These are phyloP conservation scores for Globisporangium recalcitrans DNA, from an alignment of 352 stramenopile genomes.

Conservation along the genomic window DNA sequence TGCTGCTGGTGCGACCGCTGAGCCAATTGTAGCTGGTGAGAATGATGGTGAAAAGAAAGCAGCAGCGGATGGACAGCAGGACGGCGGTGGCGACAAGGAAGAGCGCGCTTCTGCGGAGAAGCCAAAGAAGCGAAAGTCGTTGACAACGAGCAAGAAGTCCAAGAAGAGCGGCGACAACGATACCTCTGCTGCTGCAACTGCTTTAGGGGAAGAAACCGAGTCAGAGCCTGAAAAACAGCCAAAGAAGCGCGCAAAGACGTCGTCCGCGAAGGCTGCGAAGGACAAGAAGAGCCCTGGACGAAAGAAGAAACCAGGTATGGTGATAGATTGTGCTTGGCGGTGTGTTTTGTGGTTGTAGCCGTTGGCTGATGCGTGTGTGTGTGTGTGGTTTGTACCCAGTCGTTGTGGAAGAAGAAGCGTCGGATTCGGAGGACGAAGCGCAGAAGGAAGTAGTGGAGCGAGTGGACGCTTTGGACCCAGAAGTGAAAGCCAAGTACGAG, in stretches of 20 bases:
- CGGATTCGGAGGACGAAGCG: conserved; percentile 36
- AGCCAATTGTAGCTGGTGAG: neutral
- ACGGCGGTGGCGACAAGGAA: neutral
- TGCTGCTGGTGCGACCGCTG: neutral
- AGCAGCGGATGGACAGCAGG: neutral
- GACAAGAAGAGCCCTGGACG: conserved; percentile 30
- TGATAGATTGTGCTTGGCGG: neutral
- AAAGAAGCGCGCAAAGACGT: conserved; percentile 37
- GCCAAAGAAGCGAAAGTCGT: conserved; percentile 16
- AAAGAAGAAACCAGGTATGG: conserved; percentile 40
- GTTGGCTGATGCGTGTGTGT: neutral
- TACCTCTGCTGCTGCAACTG: neutral
- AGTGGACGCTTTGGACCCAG: conserved; percentile 46
- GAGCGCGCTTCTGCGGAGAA: conserved; percentile 1
- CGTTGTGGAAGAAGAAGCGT: conserved; percentile 20
- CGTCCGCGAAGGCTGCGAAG: conserved; percentile 4
- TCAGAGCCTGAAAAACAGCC: conserved; percentile 44
- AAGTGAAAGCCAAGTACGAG: conserved; percentile 50
- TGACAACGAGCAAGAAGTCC: conserved; percentile 10
- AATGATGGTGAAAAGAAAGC: neutral
- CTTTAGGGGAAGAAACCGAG: conserved; percentile 44
- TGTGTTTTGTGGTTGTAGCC: neutral
- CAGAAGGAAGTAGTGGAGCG: conserved; percentile 29
- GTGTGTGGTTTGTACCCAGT: neutral
- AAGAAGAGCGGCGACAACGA: conserved; percentile 13